phyloP scores from a whole-genome alignment of 2,329 filamentous ascomycete species.

The Plectosphaerella sp. region DNA sequence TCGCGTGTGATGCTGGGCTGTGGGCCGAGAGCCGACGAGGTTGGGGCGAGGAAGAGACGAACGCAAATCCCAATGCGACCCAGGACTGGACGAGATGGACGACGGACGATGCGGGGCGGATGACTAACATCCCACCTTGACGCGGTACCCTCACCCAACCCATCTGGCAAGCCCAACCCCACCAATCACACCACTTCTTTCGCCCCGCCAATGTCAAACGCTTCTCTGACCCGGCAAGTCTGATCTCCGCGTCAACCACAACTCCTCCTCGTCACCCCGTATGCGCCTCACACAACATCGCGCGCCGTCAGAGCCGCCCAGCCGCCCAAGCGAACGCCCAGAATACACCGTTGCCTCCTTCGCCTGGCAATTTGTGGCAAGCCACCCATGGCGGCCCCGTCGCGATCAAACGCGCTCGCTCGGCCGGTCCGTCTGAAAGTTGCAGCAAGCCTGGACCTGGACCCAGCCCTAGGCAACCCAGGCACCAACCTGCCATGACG shows the following conservation, averaged over 20 bases:
- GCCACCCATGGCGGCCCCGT: not conserved
- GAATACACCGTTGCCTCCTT: not conserved
- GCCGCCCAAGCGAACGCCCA: not conserved
- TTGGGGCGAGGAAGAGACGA: no score
- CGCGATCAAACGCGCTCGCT: not conserved
- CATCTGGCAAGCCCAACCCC: no score
- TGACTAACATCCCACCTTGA: no score
- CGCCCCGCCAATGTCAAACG: not conserved
- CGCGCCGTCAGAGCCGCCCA: not conserved
- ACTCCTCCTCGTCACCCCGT: not conserved
- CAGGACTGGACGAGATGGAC: no score
- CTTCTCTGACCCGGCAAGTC: not conserved
- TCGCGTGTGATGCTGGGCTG: no score
- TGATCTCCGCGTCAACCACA: conserved; percentile 2
- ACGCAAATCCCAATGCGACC: no score
- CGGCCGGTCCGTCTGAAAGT: not conserved
- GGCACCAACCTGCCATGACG: not conserved
- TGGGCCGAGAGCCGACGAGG: no score
- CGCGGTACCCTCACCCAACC: no score
- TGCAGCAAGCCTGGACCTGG: not conserved
- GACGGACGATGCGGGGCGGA: no score
- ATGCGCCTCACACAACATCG: not conserved
- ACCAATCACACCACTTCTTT: no score
- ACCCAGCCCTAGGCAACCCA: not conserved
- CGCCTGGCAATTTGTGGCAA: not conserved